Evolutionary conservation across 768 basidiomycete species (phyloP).

Genomic region (Naganishia antarctica): DNA sequence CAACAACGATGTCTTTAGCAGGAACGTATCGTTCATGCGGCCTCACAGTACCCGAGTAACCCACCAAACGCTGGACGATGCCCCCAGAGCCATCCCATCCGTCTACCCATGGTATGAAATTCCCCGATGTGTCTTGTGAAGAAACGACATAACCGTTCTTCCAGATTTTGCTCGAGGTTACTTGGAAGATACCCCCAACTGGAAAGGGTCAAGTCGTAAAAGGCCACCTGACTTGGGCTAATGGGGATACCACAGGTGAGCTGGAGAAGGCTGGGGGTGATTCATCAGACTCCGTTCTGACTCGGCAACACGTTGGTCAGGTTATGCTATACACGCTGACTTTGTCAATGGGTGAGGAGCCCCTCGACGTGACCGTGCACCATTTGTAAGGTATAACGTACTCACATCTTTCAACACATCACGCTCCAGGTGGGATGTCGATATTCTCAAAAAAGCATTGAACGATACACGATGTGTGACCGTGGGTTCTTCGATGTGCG

Average conservation of each 20-base stretch:
- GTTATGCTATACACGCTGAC: conserved; percentile 55
- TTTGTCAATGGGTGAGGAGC: conserved; percentile 32
- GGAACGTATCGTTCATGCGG: no score
- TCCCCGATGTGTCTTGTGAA: conserved; percentile 29
- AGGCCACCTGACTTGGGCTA: conserved; percentile 49
- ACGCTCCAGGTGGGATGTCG: conserved; percentile 61
- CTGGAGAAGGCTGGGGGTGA: background rate
- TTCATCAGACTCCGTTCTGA: background rate
- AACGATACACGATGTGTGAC: conserved; percentile 45
- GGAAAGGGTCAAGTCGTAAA: conserved; percentile 22
- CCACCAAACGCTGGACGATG: conserved; percentile 30
- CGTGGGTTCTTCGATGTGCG: background rate
- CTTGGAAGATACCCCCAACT: conserved; percentile 31
- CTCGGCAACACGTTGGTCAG: conserved; percentile 32
- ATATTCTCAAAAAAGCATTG: conserved; percentile 58
- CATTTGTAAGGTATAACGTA: background rate
- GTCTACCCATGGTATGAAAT: conserved; percentile 34
- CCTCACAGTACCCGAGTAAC: background rate
- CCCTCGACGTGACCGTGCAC: background rate
- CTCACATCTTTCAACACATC: background rate
- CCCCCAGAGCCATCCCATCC: conserved; percentile 40
- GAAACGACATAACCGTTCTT: no score
- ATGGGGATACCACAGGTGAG: conserved; percentile 60
- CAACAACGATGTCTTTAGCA: no score
- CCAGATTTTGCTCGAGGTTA: conserved; percentile 43